Percentiles rank a stretch among this genome's conserved stretches.
Conservation (phyloP, 192 early-diverging fungal genomes). For the Backusella tuberculispora region DNA sequence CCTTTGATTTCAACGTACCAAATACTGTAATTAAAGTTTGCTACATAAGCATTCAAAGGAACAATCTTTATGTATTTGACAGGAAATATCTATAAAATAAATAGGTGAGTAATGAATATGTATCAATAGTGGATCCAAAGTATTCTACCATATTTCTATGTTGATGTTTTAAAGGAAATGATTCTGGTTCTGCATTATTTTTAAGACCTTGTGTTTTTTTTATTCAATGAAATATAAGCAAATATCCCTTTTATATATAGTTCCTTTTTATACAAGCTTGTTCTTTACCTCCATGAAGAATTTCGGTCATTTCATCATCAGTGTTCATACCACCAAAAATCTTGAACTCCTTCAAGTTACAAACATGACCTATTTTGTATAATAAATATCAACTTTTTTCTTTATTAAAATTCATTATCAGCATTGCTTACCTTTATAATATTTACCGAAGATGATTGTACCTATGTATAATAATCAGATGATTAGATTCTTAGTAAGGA, state of each 20-base stretch:
- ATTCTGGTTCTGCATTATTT: constrained; percentile 83
- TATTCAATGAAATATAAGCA: not conserved
- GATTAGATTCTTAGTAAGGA: not conserved
- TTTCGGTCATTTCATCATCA: constrained; percentile 81
- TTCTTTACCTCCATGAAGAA: constrained; percentile 69
- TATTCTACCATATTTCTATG: constrained; percentile 66
- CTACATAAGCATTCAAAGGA: constrained; percentile 86
- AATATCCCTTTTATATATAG: not conserved
- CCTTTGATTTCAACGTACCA: constrained; percentile 93
- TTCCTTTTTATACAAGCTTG: not conserved
- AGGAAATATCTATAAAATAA: constrained; percentile 66
- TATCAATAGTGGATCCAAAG: not conserved
- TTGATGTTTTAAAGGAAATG: constrained; percentile 81
- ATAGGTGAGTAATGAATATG: not conserved
- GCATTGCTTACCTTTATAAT: constrained; percentile 59
- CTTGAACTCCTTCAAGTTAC: constrained; percentile 96
- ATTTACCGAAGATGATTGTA: constrained; percentile 95
- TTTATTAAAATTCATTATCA: not conserved
- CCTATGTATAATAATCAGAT: constrained; percentile 45
- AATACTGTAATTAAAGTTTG: constrained; percentile 94
- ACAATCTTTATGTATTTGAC: constrained; percentile 93
- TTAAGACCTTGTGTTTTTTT: constrained; percentile 46
- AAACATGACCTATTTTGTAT: constrained; percentile 67
- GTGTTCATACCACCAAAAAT: constrained; percentile 85
- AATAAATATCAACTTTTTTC: not conserved